Base-by-base conservation (phyloP, 2,329 filamentous ascomycete species). In the Monilinia polystroma region DNA sequence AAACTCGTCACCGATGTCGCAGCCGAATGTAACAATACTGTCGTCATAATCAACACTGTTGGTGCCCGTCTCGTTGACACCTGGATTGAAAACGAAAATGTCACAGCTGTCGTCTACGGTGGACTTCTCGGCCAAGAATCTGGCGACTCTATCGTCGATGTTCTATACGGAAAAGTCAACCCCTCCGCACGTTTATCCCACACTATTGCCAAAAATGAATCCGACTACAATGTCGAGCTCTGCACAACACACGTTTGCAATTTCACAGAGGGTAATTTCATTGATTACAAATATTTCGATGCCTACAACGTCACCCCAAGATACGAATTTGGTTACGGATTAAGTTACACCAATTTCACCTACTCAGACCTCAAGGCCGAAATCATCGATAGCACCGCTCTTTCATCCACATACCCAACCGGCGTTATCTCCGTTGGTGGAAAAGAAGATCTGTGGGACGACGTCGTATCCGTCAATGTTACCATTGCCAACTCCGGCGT, bases 101-200 rank as follows among this genome's bases (percentile, higher is more conserved):
- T 96, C 62, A 92, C 90, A 0, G 92, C 91, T 49, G 91, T 96
- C 64, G 75, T 96, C 3, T 94, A 89, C 83, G 91, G 90, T 29
- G 90, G 90, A 72, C 79, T 92, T 20, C 91, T 91, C 0, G 92
- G 92, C 12, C 89, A 96, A 75, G 90, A 96, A 77, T 90, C 87
- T 18, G 92, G 92, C 56, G 90, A 92, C 74, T 83, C 90, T 0
- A 84, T 96, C 62, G 83, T 85, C 20, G 91, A 95, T 71, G 84
- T 96, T 14, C 86, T 96, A 11, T 96, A 93, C 77, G 92, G 92
- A 54, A 84, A 84, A 66, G 84, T 89, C 68, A 93, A 91, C 79
- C 91, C 91, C 0, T 85, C 85, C 32, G 92, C 91, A 70, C 84
- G 89, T 0, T 87, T 90, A 2, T 94, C 94, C 77, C 93, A 91